A percentile compares a stretch with the other conserved stretches of the same genome.
These are phyloP conservation scores for Apiotrichum sp. DNA, from an alignment of 1,284 basidiomycete genomes.

Conservation along the genomic window DNA sequence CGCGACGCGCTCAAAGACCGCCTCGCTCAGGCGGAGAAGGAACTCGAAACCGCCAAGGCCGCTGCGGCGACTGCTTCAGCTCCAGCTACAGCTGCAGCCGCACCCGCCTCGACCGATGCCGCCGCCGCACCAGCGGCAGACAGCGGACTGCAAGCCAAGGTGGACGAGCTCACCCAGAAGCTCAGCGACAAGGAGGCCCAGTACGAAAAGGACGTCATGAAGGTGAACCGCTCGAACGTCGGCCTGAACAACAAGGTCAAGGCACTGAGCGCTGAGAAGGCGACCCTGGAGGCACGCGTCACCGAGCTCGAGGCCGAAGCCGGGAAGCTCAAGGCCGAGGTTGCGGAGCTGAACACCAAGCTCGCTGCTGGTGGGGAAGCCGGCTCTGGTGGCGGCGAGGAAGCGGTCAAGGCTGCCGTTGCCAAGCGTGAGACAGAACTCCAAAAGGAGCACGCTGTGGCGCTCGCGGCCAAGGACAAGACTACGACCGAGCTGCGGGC, in stretches of 20 bases:
- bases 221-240: slow-evolving; percentile 34
- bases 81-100: neutral
- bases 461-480: slow-evolving; percentile 16
- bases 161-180: slow-evolving; percentile 16
- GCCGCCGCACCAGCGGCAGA: neutral
- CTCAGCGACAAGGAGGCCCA: slow-evolving; percentile 17
- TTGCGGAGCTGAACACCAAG: slow-evolving; percentile 10
- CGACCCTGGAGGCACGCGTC: slow-evolving; percentile 15
- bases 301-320: slow-evolving; percentile 27
- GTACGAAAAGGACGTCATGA: slow-evolving; percentile 34
- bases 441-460: slow-evolving; percentile 21
- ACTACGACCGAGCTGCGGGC: slow-evolving; percentile 21
- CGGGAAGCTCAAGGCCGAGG: slow-evolving; percentile 19
- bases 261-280: slow-evolving; percentile 16
- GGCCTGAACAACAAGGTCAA: slow-evolving; percentile 17
- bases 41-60: slow-evolving; percentile 32
- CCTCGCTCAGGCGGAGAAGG: slow-evolving; percentile 34
- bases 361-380: neutral
- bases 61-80: slow-evolving; percentile 3
- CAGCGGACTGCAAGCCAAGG: slow-evolving; percentile 20
- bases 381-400: slow-evolving; percentile 21
- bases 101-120: slow-evolving; percentile 4
- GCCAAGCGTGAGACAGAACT: slow-evolving; percentile 37
- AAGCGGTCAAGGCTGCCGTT: slow-evolving; percentile 40
- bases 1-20: slow-evolving; percentile 29